phyloP scores from a whole-genome alignment of 805 yeast species.

The Candida vaughaniae region DNA sequence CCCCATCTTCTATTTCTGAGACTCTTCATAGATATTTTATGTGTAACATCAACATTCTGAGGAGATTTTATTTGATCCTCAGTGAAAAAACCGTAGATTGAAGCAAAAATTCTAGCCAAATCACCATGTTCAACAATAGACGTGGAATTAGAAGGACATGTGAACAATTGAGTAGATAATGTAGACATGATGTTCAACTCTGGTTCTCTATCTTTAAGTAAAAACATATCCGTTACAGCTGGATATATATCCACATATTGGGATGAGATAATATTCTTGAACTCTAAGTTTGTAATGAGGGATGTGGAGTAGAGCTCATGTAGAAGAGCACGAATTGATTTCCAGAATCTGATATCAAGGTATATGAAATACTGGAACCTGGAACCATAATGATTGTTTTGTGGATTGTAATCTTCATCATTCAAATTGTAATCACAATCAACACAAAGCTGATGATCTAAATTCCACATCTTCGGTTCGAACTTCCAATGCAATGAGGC shows the following conservation, averaged over 20 bases:
- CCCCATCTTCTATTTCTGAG: conserved; percentile 74
- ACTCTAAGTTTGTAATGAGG: conserved; percentile 57
- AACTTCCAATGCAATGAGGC: conserved; percentile 38
- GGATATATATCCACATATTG: conserved; percentile 87
- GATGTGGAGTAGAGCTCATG: conserved; percentile 67
- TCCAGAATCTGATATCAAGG: conserved; percentile 75
- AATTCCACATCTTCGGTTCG: conserved; percentile 45
- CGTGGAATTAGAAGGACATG: conserved; percentile 80
- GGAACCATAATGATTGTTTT: conserved; percentile 41
- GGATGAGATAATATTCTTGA: conserved; percentile 59
- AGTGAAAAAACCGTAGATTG: conserved; percentile 63
- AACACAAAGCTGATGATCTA: conserved; percentile 40
- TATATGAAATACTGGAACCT: conserved; percentile 59
- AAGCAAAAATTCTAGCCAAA: conserved; percentile 57
- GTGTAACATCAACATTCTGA: conserved; percentile 36
- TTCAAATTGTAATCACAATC: conserved; percentile 47
- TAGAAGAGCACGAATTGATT: conserved; percentile 51
- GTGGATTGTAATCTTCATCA: conserved; percentile 23
- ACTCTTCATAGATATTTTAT: conserved; percentile 39
- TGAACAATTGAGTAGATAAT: conserved; percentile 81
- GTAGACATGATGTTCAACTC: conserved; percentile 73
- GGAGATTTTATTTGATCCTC: conserved; percentile 49
- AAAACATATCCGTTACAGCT: conserved; percentile 64
- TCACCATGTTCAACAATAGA: conserved; percentile 64
- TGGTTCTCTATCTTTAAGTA: conserved; percentile 81